These are phyloP conservation scores for Rhodotorula graminis DNA, from an alignment of 768 basidiomycete genomes.

Conservation along the genomic window DNA sequence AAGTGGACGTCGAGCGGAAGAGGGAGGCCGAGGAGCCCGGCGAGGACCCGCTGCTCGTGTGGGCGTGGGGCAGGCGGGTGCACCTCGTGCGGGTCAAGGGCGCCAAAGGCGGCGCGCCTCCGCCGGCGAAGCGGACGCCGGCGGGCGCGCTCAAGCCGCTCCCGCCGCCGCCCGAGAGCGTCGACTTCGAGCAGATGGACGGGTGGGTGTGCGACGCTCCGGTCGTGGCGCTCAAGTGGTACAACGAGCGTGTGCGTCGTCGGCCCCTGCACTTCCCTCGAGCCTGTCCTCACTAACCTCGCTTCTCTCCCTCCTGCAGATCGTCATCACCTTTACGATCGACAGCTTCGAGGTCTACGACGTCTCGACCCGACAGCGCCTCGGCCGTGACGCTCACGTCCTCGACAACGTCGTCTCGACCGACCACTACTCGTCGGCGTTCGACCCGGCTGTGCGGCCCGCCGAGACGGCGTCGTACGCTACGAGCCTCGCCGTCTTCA, in stretches of 20 bases:
- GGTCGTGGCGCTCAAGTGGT: slow-evolving; percentile 74
- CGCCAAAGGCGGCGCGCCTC: slow-evolving; percentile 2
- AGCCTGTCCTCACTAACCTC: slow-evolving; percentile 64
- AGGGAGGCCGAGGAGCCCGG: slow-evolving; percentile 10
- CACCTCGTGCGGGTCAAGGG: slow-evolving; percentile 64
- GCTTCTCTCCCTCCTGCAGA: slow-evolving; percentile 8
- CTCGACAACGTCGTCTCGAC: slow-evolving; percentile 51
- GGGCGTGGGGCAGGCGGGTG: slow-evolving; percentile 72
- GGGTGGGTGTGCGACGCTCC: slow-evolving; percentile 53
- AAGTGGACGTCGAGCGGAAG: slow-evolving; percentile 44
- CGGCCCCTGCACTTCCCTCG: background rate
- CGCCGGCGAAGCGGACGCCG: background rate
- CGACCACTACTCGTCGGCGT: slow-evolving; percentile 22
- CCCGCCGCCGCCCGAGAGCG: slow-evolving; percentile 48
- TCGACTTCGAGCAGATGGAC: slow-evolving; percentile 50
- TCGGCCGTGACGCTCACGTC: slow-evolving; percentile 64
- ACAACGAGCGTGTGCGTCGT: slow-evolving; percentile 73
- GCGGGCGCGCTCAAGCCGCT: slow-evolving; percentile 48
- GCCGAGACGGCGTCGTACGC: slow-evolving; percentile 37
- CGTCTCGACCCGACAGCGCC: slow-evolving; percentile 53
- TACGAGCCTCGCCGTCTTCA: slow-evolving; percentile 73
- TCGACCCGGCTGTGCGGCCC: slow-evolving; percentile 3
- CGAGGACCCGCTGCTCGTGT: slow-evolving; percentile 64
- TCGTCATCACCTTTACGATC: slow-evolving; percentile 50
- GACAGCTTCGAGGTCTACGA: slow-evolving; percentile 67